phyloP scores from a whole-genome alignment of 169 alveolate genomes.

The Plasmodium relictum region DNA sequence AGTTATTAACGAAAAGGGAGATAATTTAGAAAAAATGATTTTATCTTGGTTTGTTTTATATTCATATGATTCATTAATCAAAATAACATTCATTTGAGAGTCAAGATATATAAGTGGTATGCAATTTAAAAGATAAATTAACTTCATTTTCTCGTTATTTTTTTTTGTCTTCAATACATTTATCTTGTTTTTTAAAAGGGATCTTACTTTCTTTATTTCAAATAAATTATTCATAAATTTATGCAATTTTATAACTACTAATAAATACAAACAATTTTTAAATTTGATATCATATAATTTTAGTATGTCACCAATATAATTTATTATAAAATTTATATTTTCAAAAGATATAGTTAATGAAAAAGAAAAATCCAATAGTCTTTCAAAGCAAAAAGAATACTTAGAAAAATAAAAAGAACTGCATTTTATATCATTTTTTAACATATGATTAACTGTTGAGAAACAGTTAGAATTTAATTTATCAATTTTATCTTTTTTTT shows the following conservation, averaged over 20 bases:
- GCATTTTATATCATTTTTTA: constrained; percentile 19
- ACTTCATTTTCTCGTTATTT: constrained; percentile 1
- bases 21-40: constrained; percentile 57
- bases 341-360: constrained; percentile 47
- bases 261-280: constrained; percentile 37
- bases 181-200: constrained; percentile 27
- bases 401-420: constrained; percentile 43
- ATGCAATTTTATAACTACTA: constrained; percentile 54
- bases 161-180: constrained; percentile 11
- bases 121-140: constrained; percentile 41
- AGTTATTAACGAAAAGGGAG: constrained; percentile 51
- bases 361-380: constrained; percentile 53
- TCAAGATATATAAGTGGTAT: constrained; percentile 64
- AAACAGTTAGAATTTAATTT: constrained; percentile 38
- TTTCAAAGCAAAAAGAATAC: constrained; percentile 71
- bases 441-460: constrained; percentile 55
- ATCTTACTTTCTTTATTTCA: constrained; percentile 49
- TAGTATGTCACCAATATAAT: constrained; percentile 54
- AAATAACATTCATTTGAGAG: constrained; percentile 70
- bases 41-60: constrained; percentile 31
- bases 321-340: constrained; percentile 30
- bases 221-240: constrained; percentile 60
- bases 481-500: constrained; percentile 60
- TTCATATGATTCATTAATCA: constrained; percentile 63
- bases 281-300: constrained; percentile 39